Evolutionary conservation across 345 rosid genomes (phyloP), one percentile per base, ranked within the genome.

Genomic region (Arabis hirsuta): DNA sequence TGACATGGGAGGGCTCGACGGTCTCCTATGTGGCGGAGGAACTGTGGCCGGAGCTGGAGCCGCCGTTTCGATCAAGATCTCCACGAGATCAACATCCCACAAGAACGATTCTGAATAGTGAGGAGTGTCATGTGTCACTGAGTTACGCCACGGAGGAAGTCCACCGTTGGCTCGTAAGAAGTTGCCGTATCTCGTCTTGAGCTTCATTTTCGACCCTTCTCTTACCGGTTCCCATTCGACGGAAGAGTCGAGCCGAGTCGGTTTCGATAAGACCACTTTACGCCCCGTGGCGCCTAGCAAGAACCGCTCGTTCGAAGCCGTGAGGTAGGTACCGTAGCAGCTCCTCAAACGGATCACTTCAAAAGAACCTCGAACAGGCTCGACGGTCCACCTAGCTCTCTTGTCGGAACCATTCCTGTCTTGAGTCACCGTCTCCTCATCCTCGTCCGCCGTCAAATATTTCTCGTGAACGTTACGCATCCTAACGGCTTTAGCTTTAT

Each of bases 81-180:
- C 90, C 20, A 87, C 62, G 13, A 88, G 26, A 52, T 87, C 88
- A 36, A 92, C 93, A 50, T 82, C 82, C 98, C 97, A 92, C 58
- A 87, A 73, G 32, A 87, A 32, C 84, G 93, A 88, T 12, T 82
- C 87, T 39, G 85, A 74, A 67, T 76, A 69, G 0, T 82, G 82
- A 42, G 96, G 85, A 48, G 84, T 74, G 60, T 85, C 91, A 67
- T 92, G 98, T 2, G 93, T 90, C 4, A 92, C 82, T 0, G 92
- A 84, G 82, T 90, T 85, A 67, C 91, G 83, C 97, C 96, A 84
- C 4, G 97, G 97, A 27, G 96, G 96, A 52, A 84, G 31, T n/a
- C 93, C 85, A 3, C 90, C 85, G 46, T 91, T 89, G 20, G 93
- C 98, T 57, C 96, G 81, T 78, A 92, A 74, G 68, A 84, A 88